Evolutionary conservation across 2,329 filamentous ascomycete species (phyloP), one percentile per base, ranked within the genome.

Genomic region (Botrytis sinoallii): DNA sequence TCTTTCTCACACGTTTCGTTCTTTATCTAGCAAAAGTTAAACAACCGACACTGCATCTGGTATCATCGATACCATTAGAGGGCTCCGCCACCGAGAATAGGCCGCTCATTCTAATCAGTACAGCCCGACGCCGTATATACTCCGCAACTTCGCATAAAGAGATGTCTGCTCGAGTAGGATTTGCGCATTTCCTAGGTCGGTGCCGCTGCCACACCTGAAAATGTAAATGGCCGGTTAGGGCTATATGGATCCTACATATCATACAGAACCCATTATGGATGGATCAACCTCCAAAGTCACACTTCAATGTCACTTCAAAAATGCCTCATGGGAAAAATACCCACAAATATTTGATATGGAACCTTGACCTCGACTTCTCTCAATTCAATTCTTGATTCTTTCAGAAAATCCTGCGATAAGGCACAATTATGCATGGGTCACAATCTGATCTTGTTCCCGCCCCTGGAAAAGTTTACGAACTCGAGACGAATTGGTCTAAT

Each of bases 401-500:
- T 66, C 52, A 20, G 8, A 67, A 67, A 67, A 52, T 52, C 46
- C 32, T 67, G 64, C 48, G 65, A 68, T 68, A 68, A 68, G 65
- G 46, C 32, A 40, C 38, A n/a, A 20, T 55, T 38, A 48, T 68
- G 65, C 46, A 55, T 68, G 65, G 65, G 35, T 55, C 65, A 55
- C 35, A 55, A 40, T 55, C 65, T 55, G 46, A 55, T 25, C 46
- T 40, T 40, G 12, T 68, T 68, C 32, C 46, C 29, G 25, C 46
- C 35, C 32, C 46, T 68, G 29, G 46, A 42, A 22, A n/a, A 7
- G 40, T 65, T 46, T 65, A 46, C 64, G 32, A 52, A 67, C 64
- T 67, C 64, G 64, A 22, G 35, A 40, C 64, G 61, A 52, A 35
- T 35, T 66, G 12, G 32, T 66, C 64, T 52, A 18, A 66, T 67